These are phyloP conservation scores for Agrocybe chaxingu DNA, from an alignment of 768 basidiomycete genomes.

Conservation along the genomic window DNA sequence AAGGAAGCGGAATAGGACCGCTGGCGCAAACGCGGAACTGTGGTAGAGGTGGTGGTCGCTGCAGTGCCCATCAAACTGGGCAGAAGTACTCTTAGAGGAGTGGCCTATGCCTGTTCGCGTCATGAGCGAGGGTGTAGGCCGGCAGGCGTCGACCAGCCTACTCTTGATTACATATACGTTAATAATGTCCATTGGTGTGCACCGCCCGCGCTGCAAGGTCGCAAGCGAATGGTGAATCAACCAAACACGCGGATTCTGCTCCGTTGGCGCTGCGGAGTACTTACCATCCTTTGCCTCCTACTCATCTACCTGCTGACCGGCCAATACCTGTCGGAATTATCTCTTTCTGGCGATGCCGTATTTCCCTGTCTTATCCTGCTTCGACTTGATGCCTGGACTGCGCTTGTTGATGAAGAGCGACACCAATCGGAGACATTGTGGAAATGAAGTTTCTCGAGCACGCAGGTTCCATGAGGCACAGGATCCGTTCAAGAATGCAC, in stretches of 20 bases:
- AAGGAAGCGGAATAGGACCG: background rate
- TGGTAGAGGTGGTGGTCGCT: background rate
- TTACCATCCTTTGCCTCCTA: too few relatives aligned
- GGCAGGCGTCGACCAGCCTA: background rate
- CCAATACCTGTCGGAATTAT: too few relatives aligned
- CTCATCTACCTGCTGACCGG: too few relatives aligned
- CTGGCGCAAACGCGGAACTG: background rate
- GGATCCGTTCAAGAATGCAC: background rate
- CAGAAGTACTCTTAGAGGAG: conserved; percentile 6
- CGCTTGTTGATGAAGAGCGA: background rate
- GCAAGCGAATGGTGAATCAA: too few relatives aligned
- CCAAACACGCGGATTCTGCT: too few relatives aligned
- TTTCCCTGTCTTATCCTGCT: too few relatives aligned
- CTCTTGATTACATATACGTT: background rate
- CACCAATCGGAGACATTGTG: background rate
- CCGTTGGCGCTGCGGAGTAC: too few relatives aligned
- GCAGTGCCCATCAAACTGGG: background rate
- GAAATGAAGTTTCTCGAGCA: background rate
- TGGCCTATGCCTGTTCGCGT: conserved; percentile 3
- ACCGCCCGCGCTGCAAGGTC: too few relatives aligned
- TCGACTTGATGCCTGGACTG: too few relatives aligned
- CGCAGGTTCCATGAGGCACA: conserved; percentile 5
- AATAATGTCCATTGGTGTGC: background rate
- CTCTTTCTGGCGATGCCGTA: too few relatives aligned
- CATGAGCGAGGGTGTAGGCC: background rate